These are phyloP conservation scores for Pythium pyrilobum DNA, from an alignment of 352 stramenopile genomes.

Conservation along the genomic window DNA sequence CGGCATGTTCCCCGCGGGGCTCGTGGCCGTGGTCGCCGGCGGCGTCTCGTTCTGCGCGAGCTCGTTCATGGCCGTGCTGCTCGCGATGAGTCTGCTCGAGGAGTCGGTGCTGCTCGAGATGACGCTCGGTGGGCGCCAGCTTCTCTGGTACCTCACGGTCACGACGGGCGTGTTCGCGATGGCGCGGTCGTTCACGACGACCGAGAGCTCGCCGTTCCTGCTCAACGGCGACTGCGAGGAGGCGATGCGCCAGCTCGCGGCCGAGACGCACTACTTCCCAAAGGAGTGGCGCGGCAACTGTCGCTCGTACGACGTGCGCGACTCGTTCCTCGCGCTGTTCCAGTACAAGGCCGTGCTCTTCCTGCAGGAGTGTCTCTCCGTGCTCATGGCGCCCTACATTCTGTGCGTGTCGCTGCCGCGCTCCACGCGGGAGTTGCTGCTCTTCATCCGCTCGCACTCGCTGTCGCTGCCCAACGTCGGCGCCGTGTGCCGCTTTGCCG, in stretches of 20 bases:
- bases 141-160: slow-evolving; percentile 97
- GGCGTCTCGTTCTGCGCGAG: slow-evolving; percentile 95
- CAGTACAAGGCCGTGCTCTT: slow-evolving; percentile 95
- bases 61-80: slow-evolving; percentile 91
- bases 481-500: slow-evolving; percentile 92
- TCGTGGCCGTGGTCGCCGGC: slow-evolving; percentile 88
- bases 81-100: slow-evolving; percentile 92
- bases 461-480: slow-evolving; percentile 90
- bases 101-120: slow-evolving; percentile 97
- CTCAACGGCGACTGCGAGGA: slow-evolving; percentile 79
- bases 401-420: slow-evolving; percentile 93
- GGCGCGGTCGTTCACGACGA: slow-evolving; percentile 64
- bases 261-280: slow-evolving; percentile 96
- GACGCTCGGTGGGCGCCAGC: slow-evolving; percentile 90
- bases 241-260: slow-evolving; percentile 76
- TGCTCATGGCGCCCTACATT: slow-evolving; percentile 95
- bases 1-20: slow-evolving; percentile 89
- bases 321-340: slow-evolving; percentile 89
- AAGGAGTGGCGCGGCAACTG: slow-evolving; percentile 89
- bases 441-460: slow-evolving; percentile 93
- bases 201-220: slow-evolving; percentile 62
- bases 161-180: slow-evolving; percentile 79
- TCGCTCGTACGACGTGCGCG: slow-evolving; percentile 82
- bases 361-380: slow-evolving; percentile 88
- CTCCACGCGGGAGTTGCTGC: slow-evolving; percentile 86